These are phyloP conservation scores for Trametes punicea DNA, from an alignment of 768 basidiomycete species.

Conservation along the genomic window DNA sequence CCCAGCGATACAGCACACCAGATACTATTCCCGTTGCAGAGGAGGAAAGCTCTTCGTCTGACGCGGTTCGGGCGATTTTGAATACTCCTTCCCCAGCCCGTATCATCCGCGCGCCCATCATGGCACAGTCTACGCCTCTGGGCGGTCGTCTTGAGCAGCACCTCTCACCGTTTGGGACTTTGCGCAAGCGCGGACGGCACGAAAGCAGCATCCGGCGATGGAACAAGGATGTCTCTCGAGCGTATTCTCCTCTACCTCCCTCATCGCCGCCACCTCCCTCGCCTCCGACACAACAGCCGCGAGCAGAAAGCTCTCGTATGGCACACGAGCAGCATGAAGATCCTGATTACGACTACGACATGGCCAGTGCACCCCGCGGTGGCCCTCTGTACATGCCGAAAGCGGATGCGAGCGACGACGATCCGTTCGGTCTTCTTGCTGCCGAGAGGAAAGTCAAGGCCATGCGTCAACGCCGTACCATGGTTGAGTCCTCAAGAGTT, in stretches of 20 bases:
- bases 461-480: conserved; percentile 4
- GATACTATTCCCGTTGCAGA: conserved; percentile 7
- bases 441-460: conserved; percentile 27
- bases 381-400: not conserved
- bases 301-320: not conserved
- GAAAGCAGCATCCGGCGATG: conserved; percentile 8
- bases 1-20: conserved; percentile 4
- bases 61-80: conserved; percentile 5
- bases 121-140: conserved; percentile 16
- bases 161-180: conserved; percentile 2
- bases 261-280: conserved; percentile 24
- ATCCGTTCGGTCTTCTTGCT: conserved; percentile 30
- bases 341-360: conserved; percentile 6
- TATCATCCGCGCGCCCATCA: conserved; percentile 58
- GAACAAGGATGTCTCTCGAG: conserved; percentile 12
- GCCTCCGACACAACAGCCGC: conserved; percentile 6
- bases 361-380: conserved; percentile 1
- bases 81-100: conserved; percentile 58
- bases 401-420: conserved; percentile 14
- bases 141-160: conserved; percentile 1
- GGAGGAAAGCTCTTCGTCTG: conserved; percentile 9
- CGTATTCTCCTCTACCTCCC: conserved; percentile 27
- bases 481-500: not conserved
- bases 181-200: conserved; percentile 4
- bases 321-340: not conserved